phyloP scores from a whole-genome alignment of 2,329 filamentous ascomycete species.

The Didymella keratinophila region DNA sequence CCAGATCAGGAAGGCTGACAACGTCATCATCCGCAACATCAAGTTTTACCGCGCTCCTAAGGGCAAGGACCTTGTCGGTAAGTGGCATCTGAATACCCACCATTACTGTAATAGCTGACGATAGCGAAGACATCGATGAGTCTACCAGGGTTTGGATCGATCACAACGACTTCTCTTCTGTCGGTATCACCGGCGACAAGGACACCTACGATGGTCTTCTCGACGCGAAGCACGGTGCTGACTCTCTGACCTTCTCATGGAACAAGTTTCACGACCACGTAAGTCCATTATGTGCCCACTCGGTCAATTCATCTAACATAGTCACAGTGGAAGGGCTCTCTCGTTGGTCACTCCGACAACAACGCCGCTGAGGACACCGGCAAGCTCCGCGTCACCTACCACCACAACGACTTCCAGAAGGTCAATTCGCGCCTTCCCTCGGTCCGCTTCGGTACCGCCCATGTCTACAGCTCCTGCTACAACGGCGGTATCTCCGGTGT shows the following conservation, averaged over 20 bases:
- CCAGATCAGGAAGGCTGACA: slow-evolving; percentile 61
- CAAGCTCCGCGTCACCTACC: slow-evolving; percentile 69
- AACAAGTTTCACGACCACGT: slow-evolving; percentile 64
- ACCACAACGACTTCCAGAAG: slow-evolving; percentile 71
- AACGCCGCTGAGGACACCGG: slow-evolving; percentile 64
- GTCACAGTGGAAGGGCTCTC: slow-evolving; percentile 63
- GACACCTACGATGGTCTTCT: slow-evolving; percentile 53
- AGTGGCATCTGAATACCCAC: slow-evolving; percentile 40
- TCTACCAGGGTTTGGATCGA: slow-evolving; percentile 68
- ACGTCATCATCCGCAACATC: slow-evolving; percentile 71
- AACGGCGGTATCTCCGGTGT: slow-evolving; percentile 49
- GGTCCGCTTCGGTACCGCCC: slow-evolving; percentile 71
- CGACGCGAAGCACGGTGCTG: slow-evolving; percentile 69
- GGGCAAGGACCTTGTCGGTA: neutral
- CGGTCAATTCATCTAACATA: slow-evolving; percentile 15
- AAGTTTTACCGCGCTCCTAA: slow-evolving; percentile 60
- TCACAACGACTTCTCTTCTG: slow-evolving; percentile 69
- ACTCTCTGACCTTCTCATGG: slow-evolving; percentile 65
- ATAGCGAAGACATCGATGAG: slow-evolving; percentile 62
- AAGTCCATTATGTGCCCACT: slow-evolving; percentile 9
- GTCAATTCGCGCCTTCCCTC: slow-evolving; percentile 70
- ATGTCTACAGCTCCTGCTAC: slow-evolving; percentile 64
- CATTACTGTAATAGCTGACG: neutral
- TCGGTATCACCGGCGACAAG: slow-evolving; percentile 49
- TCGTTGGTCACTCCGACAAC: slow-evolving; percentile 67